A percentile compares a stretch with the other conserved stretches of the same genome.
phyloP scores from a whole-genome alignment of 768 basidiomycete species.

The Kondoa subrosea region DNA sequence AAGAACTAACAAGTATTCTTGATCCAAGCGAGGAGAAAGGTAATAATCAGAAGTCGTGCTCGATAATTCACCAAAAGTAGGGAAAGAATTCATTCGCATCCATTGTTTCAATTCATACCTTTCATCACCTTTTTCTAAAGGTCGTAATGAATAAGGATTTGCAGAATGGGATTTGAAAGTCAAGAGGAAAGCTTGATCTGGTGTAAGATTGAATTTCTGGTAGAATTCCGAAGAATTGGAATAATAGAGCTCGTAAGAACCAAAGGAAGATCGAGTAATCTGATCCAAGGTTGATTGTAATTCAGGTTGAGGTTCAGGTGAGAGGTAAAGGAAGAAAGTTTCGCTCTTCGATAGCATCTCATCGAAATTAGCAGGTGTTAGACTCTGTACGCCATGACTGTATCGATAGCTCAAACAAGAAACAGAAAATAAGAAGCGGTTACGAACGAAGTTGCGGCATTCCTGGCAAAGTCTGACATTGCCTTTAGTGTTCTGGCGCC shows the following conservation, averaged over 20 bases:
- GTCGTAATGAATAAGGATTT: constrained; percentile 35
- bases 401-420: constrained; percentile 1
- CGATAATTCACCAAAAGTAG: background rate
- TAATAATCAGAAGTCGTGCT: background rate
- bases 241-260: constrained; percentile 32
- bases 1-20: background rate
- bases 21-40: background rate
- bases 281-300: background rate
- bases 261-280: background rate
- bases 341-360: constrained; percentile 37
- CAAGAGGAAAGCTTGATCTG: constrained; percentile 37
- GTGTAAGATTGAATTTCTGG: constrained; percentile 21
- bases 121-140: background rate
- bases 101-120: background rate
- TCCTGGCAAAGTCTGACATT: constrained; percentile 56
- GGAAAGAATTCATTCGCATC: background rate
- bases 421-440: constrained; percentile 1
- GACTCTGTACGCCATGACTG: constrained; percentile 35
- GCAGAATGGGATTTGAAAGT: constrained; percentile 49
- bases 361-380: constrained; percentile 35
- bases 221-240: constrained; percentile 34
- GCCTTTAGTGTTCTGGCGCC: constrained; percentile 55
- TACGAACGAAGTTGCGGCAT: constrained; percentile 54
- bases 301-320: constrained; percentile 27
- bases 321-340: constrained; percentile 48